phyloP scores from a whole-genome alignment of 108 stramenopile genomes.

The Skeletonema costatum region DNA sequence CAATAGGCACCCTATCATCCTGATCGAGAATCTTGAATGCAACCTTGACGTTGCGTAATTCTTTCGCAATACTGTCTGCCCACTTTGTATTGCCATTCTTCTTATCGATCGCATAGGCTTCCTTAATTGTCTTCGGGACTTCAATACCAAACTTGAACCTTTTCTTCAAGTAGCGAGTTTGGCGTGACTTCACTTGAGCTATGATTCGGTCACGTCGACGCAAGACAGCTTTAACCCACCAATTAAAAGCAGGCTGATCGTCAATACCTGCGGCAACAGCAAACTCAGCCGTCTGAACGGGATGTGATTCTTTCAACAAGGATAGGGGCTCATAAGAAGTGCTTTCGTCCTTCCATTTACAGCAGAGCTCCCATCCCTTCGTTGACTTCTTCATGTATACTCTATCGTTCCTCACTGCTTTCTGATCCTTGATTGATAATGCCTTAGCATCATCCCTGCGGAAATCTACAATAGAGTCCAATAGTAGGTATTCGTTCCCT shows the following conservation, averaged over 20 bases:
- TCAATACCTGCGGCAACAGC: no score
- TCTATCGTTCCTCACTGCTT: neutral
- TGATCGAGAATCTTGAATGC: conserved; percentile 35
- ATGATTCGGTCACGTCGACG: no score
- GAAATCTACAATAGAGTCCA: conserved; percentile 14
- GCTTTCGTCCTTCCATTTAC: conserved; percentile 39
- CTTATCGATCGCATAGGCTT: no score
- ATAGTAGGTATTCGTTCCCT: conserved; percentile 13
- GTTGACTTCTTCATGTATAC: conserved; percentile 12
- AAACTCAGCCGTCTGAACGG: no score
- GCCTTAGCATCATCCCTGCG: neutral
- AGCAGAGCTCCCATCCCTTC: conserved; percentile 40
- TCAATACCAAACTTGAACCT: no score
- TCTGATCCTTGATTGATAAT: neutral
- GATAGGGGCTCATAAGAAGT: conserved; percentile 24
- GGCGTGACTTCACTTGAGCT: no score
- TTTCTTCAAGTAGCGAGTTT: no score
- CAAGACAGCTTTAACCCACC: no score
- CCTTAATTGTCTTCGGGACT: no score
- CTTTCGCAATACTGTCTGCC: conserved; percentile 48
- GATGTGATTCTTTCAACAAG: no score
- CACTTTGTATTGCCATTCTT: conserved; percentile 46
- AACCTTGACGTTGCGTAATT: conserved; percentile 46
- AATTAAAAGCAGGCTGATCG: no score
- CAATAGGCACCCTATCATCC: conserved; percentile 29